Base-by-base conservation (phyloP, 2,329 filamentous ascomycete species). In the Pseudonectria buxi region DNA sequence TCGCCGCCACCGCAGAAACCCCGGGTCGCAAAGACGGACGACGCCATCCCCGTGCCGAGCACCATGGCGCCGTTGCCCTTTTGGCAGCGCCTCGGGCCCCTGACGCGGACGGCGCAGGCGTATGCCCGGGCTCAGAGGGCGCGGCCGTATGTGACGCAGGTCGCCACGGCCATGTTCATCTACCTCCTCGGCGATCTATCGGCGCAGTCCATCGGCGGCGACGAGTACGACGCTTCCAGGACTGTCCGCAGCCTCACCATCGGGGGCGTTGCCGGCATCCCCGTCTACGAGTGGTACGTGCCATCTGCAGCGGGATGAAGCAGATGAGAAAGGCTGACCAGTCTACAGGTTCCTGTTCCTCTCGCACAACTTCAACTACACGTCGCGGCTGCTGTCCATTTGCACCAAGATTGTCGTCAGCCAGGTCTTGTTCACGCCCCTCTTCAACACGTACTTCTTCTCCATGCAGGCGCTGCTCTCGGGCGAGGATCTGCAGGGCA, bases 361-460 rank as follows among this genome's bases (percentile, higher is more conserved):
- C 11, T 81, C 83, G 28, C 71, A 76, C 40, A 74, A 80, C 61
- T 95, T 95, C 73, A 95, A 95, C 65, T 94, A 86, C 62, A 49
- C 76, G 7, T 89, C 84, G 22, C 81, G 80, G 48, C 50, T 75
- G 26, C 61, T 86, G 32, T 88, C 83, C 3, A 70, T 95, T 24
- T 68, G 70, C 22, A 78, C 78, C 37, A 94, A 95, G 62, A 85
- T 95, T 39, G 57, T 72, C 27, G 72, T 95, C 26, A 92, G 88
- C 62, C 89, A 95, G 63, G 58, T 74, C 10, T 64, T 78, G 49
- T 95, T 94, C 64, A 86, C 89, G 2, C 87, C 90, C 2, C 53
- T 84, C 9, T 94, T 94, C 67, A 90, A 85, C 61, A 72, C 76
- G 15, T 87, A 86, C 60, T 94, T 94, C 64, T 86, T 94, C 59